Evolutionary conservation across 345 rosid genomes (phyloP), one percentile per base, ranked within the genome.

Genomic region (Alliaria petiolata): DNA sequence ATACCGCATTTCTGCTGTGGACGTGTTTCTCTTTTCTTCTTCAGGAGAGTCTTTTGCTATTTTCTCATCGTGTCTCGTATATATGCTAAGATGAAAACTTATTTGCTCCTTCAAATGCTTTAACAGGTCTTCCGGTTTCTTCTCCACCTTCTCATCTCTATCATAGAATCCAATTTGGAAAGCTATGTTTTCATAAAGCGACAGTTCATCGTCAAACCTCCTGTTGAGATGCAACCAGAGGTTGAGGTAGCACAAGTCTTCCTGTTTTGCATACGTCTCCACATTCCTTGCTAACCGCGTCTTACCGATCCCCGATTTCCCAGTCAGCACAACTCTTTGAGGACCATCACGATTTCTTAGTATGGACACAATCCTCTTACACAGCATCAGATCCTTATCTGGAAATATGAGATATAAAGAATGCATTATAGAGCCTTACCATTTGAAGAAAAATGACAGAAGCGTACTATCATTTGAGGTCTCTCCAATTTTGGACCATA

Each of bases 121-220:
- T 3, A 13, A 8, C 33, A 50, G 1, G 40, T 65, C 62, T 17
- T 49, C 26, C 43, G 12, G 4, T 30, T 15, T 6, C 3, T 9
- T 25, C 3, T 25, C 46, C 2, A 14, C 76, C 3, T 6, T 38
- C 30, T 38, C 80, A 56, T 62, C 31, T 44, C 31, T 12, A 33
- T 45, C 31, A 19, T 46, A 66, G 53, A 65, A 76, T 31, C 74
- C 79, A 5, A 60, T 22, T 49, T 84, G 86, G 28, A 43, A 26
- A 13, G 66, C 77, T 55, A 85, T 76, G 75, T 55, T 64, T 36
- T 72, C 63, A 28, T 19, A 43, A 12, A 81, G 52, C 12, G 76
- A 74, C 5, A 2, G 1, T 16, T 34, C 17, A 3, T 16, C 44
- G 2, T 65, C 59, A 50, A 54, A 50, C 50, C 3, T 66, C 7